Evolutionary conservation across 495 filamentous ascomycete species (phyloP).

Genomic region (Tirmania nivea): DNA sequence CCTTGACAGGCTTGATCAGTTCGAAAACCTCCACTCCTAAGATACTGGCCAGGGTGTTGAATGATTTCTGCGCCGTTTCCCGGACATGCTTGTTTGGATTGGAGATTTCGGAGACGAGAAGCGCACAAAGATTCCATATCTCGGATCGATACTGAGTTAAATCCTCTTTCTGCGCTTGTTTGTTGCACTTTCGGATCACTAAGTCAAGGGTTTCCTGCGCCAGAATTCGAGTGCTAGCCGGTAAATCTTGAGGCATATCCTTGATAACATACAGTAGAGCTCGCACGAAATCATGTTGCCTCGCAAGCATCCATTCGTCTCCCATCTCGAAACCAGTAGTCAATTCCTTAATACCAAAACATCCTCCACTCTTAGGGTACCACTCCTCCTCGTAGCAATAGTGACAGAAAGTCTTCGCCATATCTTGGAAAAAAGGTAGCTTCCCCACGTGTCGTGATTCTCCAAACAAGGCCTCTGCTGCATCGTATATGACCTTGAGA

Average conservation of each 20-base stretch:
- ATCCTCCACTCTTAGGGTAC: slow-evolving; percentile 88
- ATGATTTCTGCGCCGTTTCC: slow-evolving; percentile 55
- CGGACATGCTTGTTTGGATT: slow-evolving; percentile 92
- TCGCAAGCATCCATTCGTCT: slow-evolving; percentile 56
- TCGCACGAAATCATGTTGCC: slow-evolving; percentile 63
- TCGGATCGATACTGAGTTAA: slow-evolving; percentile 37
- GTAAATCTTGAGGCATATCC: slow-evolving; percentile 81
- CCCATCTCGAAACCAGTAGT: slow-evolving; percentile 61
- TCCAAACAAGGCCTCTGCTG: slow-evolving; percentile 65
- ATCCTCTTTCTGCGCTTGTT: slow-evolving; percentile 52
- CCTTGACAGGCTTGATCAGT: slow-evolving; percentile 67
- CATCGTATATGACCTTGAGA: slow-evolving; percentile 53
- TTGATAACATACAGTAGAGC: slow-evolving; percentile 91
- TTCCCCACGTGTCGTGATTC: slow-evolving; percentile 41
- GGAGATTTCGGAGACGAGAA: slow-evolving; percentile 66
- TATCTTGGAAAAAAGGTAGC: slow-evolving; percentile 59
- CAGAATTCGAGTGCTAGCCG: slow-evolving; percentile 58
- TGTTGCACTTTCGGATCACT: slow-evolving; percentile 53
- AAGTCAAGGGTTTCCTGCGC: slow-evolving; percentile 64
- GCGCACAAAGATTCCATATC: slow-evolving; percentile 51
- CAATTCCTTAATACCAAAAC: slow-evolving; percentile 65
- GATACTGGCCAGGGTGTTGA: slow-evolving; percentile 58
- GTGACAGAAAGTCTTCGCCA: slow-evolving; percentile 68
- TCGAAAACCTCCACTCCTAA: slow-evolving; percentile 60
- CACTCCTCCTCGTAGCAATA: slow-evolving; percentile 92